Evolutionary conservation across 768 basidiomycete genomes (phyloP).

Genomic region (Collybia nuda): DNA sequence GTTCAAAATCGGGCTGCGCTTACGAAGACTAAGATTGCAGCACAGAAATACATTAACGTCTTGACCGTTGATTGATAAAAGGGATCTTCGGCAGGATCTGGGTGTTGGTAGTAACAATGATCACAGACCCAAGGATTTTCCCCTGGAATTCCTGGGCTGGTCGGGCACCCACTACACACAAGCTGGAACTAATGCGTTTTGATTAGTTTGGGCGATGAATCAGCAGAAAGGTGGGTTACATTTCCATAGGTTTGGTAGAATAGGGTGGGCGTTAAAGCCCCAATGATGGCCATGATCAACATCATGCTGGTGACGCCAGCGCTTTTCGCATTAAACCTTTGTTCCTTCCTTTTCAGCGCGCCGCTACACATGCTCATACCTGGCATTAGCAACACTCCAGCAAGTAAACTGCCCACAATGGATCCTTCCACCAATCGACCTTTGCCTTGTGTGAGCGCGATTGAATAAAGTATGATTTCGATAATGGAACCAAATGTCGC

Average conservation of each 20-base stretch:
- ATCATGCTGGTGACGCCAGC: conserved; percentile 99
- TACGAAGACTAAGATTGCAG: conserved; percentile 85
- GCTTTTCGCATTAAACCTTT: conserved; percentile 98
- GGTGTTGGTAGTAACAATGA: conserved; percentile 93
- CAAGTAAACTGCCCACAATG: conserved; percentile 92
- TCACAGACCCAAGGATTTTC: conserved; percentile 80
- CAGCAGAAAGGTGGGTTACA: conserved; percentile 43
- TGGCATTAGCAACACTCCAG: conserved; percentile 96
- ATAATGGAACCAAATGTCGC: conserved; percentile 99
- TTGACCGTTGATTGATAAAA: conserved; percentile 98
- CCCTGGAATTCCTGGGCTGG: conserved; percentile 31
- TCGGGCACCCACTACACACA: conserved; percentile 79
- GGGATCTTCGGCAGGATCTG: conserved; percentile 88
- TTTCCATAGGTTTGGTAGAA: conserved; percentile 99
- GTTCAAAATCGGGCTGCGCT: conserved; percentile 28
- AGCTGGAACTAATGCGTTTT: conserved; percentile 71
- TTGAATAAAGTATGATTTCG: conserved; percentile 90
- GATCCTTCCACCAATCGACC: conserved; percentile 96
- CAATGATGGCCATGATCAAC: conserved; percentile 99
- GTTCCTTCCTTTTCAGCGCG: conserved; percentile 88
- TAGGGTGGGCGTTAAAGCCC: conserved; percentile 89
- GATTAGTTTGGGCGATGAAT: background rate
- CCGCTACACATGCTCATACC: conserved; percentile 94
- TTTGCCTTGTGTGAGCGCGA: conserved; percentile 88
- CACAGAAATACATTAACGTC: conserved; percentile 94